Evolutionary conservation across 2,329 filamentous ascomycete genomes (phyloP).

Genomic region (Amphichorda felina): DNA sequence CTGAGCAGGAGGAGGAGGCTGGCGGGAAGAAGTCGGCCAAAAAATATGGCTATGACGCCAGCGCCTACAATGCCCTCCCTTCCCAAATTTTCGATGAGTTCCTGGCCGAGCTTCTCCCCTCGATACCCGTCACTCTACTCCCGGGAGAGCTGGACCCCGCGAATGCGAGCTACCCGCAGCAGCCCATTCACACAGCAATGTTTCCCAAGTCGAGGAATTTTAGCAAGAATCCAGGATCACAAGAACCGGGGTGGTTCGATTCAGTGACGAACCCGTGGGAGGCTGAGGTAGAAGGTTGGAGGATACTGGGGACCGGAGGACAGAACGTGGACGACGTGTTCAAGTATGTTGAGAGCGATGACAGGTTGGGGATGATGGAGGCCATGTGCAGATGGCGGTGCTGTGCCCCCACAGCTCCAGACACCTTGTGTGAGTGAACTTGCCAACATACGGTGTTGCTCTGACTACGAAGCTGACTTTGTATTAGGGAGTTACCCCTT

Average conservation of each 20-base stretch:
- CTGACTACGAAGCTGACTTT: neutral
- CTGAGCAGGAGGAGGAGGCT: slow-evolving; percentile 23
- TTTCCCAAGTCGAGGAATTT: slow-evolving; percentile 69
- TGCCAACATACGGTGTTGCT: neutral
- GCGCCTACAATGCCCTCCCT: slow-evolving; percentile 76
- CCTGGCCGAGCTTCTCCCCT: slow-evolving; percentile 68
- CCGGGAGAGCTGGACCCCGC: slow-evolving; percentile 79
- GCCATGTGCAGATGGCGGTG: slow-evolving; percentile 87
- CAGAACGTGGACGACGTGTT: slow-evolving; percentile 92
- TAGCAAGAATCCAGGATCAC: slow-evolving; percentile 29
- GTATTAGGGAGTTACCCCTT: slow-evolving; percentile 85
- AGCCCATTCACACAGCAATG: slow-evolving; percentile 86
- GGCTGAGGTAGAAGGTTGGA: slow-evolving; percentile 81
- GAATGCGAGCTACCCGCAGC: slow-evolving; percentile 81
- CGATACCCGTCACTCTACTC: slow-evolving; percentile 78
- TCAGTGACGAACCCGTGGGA: slow-evolving; percentile 89
- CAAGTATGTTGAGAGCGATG: slow-evolving; percentile 73
- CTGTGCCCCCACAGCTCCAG: slow-evolving; percentile 84
- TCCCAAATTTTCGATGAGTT: slow-evolving; percentile 77
- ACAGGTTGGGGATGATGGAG: slow-evolving; percentile 83
- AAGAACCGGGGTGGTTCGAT: slow-evolving; percentile 63
- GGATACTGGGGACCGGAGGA: slow-evolving; percentile 74
- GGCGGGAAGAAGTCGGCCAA: slow-evolving; percentile 39
- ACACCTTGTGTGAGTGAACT: slow-evolving; percentile 69
- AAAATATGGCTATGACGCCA: slow-evolving; percentile 91